phyloP scores from a whole-genome alignment of 257 asterid species.

The Solanum pimpinellifolium region DNA sequence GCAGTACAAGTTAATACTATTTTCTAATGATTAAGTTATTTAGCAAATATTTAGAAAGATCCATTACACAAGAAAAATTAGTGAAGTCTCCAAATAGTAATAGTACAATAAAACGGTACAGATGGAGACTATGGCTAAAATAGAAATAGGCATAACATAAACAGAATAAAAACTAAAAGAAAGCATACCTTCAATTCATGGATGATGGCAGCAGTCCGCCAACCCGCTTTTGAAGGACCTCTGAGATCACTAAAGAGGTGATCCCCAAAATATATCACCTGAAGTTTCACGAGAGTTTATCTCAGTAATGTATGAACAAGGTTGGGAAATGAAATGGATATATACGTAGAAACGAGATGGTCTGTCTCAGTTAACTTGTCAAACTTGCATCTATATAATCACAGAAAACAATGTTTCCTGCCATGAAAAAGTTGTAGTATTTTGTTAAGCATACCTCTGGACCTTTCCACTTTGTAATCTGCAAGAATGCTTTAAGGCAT shows the following conservation, averaged over 20 bases:
- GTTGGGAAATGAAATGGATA: not conserved
- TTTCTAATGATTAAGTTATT: not conserved
- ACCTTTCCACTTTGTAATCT: conserved; percentile 95
- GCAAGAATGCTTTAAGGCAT: conserved; percentile 83
- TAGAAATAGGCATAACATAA: not conserved
- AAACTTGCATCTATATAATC: not conserved
- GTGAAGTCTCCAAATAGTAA: not conserved
- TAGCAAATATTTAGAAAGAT: not conserved
- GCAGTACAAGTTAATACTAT: not conserved
- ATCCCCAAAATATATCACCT: conserved; percentile 99
- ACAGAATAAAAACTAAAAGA: not conserved
- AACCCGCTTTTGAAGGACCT: conserved; percentile 97
- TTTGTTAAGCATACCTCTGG: conserved; percentile 56
- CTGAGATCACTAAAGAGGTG: conserved; percentile 95
- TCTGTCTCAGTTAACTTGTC: not conserved
- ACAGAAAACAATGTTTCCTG: not conserved
- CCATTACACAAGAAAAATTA: not conserved
- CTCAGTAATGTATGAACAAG: not conserved
- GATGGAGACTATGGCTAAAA: not conserved
- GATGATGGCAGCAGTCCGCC: conserved; percentile 96
- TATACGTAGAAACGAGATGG: not conserved
- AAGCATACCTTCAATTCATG: conserved; percentile 76
- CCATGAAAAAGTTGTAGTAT: not conserved
- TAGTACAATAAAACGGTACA: not conserved
- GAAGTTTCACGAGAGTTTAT: not conserved